Conservation (phyloP, 208 protist genomes). For the Wallacemonas sp. region DNA sequence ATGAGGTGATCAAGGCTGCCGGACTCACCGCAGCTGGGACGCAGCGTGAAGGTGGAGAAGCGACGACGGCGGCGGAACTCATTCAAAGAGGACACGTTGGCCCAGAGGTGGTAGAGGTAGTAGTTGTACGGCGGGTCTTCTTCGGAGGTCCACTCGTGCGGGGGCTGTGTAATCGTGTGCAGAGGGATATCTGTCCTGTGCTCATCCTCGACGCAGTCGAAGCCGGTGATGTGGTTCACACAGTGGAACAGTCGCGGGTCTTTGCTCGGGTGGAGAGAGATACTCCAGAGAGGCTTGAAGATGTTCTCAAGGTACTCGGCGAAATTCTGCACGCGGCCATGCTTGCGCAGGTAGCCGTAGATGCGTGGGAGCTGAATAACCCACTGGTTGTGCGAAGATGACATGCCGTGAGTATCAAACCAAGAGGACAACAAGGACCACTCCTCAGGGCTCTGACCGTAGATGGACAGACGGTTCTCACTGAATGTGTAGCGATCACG, state of each 20-base stretch:
- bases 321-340: constrained; percentile 89
- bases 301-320: constrained; percentile 97
- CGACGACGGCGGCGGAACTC: constrained; percentile 80
- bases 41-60: constrained; percentile 95
- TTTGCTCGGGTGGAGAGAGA: constrained; percentile 93
- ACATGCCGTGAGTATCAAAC: constrained; percentile 96
- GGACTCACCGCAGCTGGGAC: constrained; percentile 97
- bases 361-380: constrained; percentile 97
- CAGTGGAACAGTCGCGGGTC: constrained; percentile 97
- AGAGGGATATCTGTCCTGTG: constrained; percentile 65
- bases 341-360: constrained; percentile 89
- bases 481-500: constrained; percentile 95
- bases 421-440: constrained; percentile 96
- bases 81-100: constrained; percentile 98
- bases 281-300: constrained; percentile 98
- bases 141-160: constrained; percentile 91
- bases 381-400: constrained; percentile 96
- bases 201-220: constrained; percentile 99
- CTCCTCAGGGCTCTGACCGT: constrained; percentile 90
- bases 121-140: constrained; percentile 99
- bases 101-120: constrained; percentile 98
- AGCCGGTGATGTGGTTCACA: constrained; percentile 96
- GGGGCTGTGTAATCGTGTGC: constrained; percentile 64
- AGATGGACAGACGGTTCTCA: constrained; percentile 90
- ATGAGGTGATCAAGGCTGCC: constrained; percentile 93